Conservation (phyloP, 805 yeast genomes). For the Saccharomycopsis lassenensis region DNA sequence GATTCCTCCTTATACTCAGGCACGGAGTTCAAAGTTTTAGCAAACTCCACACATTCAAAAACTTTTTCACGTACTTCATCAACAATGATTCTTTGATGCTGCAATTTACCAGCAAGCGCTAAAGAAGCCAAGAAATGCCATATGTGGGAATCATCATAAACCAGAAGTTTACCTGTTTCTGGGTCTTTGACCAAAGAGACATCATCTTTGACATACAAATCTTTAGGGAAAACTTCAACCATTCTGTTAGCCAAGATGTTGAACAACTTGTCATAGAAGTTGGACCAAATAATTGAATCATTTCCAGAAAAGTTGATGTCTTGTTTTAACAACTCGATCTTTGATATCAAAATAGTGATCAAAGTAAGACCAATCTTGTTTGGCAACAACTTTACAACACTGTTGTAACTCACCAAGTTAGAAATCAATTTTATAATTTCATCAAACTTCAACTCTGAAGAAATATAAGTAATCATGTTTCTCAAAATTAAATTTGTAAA, state of each 20-base stretch:
- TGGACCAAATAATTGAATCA: slow-evolving; percentile 61
- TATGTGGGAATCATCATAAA: slow-evolving; percentile 64
- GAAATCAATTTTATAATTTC: slow-evolving; percentile 71
- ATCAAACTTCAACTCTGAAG: slow-evolving; percentile 62
- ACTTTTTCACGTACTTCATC: slow-evolving; percentile 91
- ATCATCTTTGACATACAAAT: slow-evolving; percentile 11
- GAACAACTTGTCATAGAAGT: slow-evolving; percentile 73
- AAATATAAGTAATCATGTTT: slow-evolving; percentile 70
- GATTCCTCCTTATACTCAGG: slow-evolving; percentile 36
- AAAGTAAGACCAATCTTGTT: slow-evolving; percentile 77
- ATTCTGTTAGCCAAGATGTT: slow-evolving; percentile 69
- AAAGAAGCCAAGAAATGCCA: slow-evolving; percentile 97
- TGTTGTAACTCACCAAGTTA: slow-evolving; percentile 54
- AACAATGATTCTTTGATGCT: slow-evolving; percentile 86
- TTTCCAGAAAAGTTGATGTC: slow-evolving; percentile 25
- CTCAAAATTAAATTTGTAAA: slow-evolving; percentile 77
- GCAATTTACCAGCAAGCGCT: slow-evolving; percentile 80
- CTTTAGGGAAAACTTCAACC: slow-evolving; percentile 46
- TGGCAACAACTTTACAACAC: slow-evolving; percentile 43
- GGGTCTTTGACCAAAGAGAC: slow-evolving; percentile 3
- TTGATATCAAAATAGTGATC: slow-evolving; percentile 79
- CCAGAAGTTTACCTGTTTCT: slow-evolving; percentile 23
- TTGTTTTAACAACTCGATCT: slow-evolving; percentile 86
- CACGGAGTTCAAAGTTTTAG: slow-evolving; percentile 36
- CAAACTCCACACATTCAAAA: slow-evolving; percentile 74